These are phyloP conservation scores for Cutaneotrichosporon sp. DNA, from an alignment of 1,284 basidiomycete species.

Conservation along the genomic window DNA sequence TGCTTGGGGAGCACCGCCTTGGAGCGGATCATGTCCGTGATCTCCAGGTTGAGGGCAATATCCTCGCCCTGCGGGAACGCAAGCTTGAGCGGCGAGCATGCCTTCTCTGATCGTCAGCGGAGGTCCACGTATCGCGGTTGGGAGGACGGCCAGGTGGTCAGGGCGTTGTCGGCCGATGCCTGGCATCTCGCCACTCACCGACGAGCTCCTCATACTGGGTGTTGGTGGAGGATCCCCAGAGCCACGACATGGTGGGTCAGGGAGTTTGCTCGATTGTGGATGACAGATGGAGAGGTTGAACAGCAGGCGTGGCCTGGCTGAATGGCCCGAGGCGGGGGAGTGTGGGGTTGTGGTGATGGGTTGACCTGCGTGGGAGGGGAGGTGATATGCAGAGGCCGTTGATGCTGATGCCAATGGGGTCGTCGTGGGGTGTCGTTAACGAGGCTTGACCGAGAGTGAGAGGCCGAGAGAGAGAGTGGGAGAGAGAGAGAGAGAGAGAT, in stretches of 20 bases:
- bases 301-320: neutral
- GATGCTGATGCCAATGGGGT: neutral
- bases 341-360: neutral
- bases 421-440: conserved; percentile 9
- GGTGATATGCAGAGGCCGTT: neutral
- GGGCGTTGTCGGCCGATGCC: neutral
- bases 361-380: neutral
- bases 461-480: conserved; percentile 1
- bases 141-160: neutral
- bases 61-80: conserved; percentile 66
- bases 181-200: conserved; percentile 35
- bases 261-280: neutral
- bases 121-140: neutral
- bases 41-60: conserved; percentile 90
- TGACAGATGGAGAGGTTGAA: neutral
- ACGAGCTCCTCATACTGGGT: conserved; percentile 53
- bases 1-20: conserved; percentile 83
- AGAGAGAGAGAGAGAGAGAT: neutral
- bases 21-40: conserved; percentile 94
- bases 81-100: conserved; percentile 53
- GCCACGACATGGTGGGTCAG: conserved; percentile 47
- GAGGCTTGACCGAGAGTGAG: neutral
- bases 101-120: conserved; percentile 46
- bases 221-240: conserved; percentile 49
- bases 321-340: neutral